Evolutionary conservation across 1,284 basidiomycete species (phyloP), one percentile per base, ranked within the genome.

Genomic region (Leucoagaricus sp.): DNA sequence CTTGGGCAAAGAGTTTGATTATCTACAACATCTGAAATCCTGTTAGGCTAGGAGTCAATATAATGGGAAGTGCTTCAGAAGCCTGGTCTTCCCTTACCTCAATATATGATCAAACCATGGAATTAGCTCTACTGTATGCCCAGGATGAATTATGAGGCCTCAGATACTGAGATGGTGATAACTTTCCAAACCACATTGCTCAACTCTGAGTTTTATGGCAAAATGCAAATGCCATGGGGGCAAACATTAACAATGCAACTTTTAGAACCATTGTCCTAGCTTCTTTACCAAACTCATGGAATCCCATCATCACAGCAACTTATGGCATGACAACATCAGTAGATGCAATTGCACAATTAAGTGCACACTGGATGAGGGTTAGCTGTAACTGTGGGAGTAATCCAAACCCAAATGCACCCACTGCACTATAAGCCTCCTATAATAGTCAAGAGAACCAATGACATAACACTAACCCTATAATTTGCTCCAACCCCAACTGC

Each of bases 11-110:
- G 10, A 52, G 58, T 0, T 36, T 64, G 1, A 46, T 68, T 13
- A 42, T 58, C 1, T 58, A 61, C 1, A 66, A 66, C 54, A 42
- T 61, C 2, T 46, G 54, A 2, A 64, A 69, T 46, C 58, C 67
- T 0, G 49, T 63, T 0, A 62, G 64, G 0, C 36, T 62, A 1
- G 65, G 66, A 0, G 17, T 67, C 26, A 64, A 62, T 13, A 54
- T 54, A 0, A 61, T 60, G 17, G 65, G 67, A 0, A 63, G 60
- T 0, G 65, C 63, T 1, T 61, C 64, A 0, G 63, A 67, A 31
- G 58, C 61, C 2, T 68, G 67, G 65, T 55, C 53, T 25, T 64
- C 63, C 4, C 53, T 65, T 2, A 48, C 17, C 3, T 33, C 42
- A 15, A 40, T 41, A 53, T 61, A 60, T 26, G 36, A 49, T 0